Base-by-base conservation (phyloP, 1,139 yeast genomes). In the Diutina neorugosa region DNA sequence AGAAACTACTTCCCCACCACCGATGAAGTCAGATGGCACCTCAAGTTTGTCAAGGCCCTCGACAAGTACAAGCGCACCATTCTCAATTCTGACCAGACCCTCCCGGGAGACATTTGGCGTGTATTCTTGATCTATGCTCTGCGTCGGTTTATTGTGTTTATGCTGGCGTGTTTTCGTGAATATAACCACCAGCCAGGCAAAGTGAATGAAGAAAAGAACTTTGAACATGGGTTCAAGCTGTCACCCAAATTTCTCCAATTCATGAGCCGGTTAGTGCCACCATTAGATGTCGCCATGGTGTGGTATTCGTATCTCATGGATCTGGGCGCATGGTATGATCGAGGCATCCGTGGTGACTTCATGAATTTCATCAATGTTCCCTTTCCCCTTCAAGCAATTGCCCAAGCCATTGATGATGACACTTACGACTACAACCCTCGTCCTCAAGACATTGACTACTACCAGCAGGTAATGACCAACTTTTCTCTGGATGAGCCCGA, bases 11-110 rank as follows among this genome's bases (percentile, higher is more conserved):
- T 25, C 18, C 50, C 50, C n/a, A 46, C 50, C 3, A 27, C 50
- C 14, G 40, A 46, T 27, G 50, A 46, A 46, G 50, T 27, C 6
- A n/a, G 23, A n/a, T 25, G 50, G 37, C 50, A 46, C 40, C 31
- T 46, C 6, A 46, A 46, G 40, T n/a, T 46, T 27, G 27, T 46
- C 23, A 46, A 25, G 18, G 50, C 50, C n/a, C 27, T 46, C 18
- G 50, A 46, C 40, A n/a, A 18, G 21, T 46, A 46, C 50, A 46
- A 46, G 23, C 50, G 50, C 20, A 46, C 50, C 16, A 46, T 46
- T 16, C 21, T 46, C 50, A 46, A 46, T n/a, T 12, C 19, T 16
- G 50, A 46, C 7, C 14, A 11, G 4, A 16, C 37, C 11, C 40
- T 46, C 7, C 50, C 50, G 3, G 50, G 50, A n/a, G 50, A 46